Evolutionary conservation across 2,329 filamentous ascomycete genomes (phyloP), one percentile per base, ranked within the genome.

Genomic region (Fusarium nanum): DNA sequence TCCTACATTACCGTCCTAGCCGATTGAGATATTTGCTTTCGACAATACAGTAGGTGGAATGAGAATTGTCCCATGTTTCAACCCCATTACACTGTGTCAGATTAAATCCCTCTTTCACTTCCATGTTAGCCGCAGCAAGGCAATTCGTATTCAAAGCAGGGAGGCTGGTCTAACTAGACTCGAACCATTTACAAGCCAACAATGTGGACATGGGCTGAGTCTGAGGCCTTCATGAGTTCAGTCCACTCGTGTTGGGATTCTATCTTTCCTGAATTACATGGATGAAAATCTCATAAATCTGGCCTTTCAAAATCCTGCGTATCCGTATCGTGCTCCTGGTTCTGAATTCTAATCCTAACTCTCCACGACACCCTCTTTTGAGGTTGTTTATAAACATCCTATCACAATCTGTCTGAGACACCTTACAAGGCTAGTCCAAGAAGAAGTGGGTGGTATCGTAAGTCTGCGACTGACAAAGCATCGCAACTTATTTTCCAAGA

Each of bases 51-150:
- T 66, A 71, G 23, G 54, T 44, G 12, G 14, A 20, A 52, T 27
- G 32, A 37, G 42, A 56, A 47, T 32, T 44, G 23, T 46, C 16
- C 40, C 25, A 52, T 54, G 13, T 61, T 48, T 68, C 37, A 28
- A 60, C 8, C 20, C 46, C 23, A 47, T 27, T 54, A 67, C 70
- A 72, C 70, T 72, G 70, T 72, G 70, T 47, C 52, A 55, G 63
- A 56, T 54, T 56, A 68, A 61, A 57, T 64, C 9, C 46, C 55
- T 49, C 64, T 57, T 56, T 56, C 27, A 45, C n/a, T 62, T 52
- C 42, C 52, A 41, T 67, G 47, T 70, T 44, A 64, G 68, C 62
- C 44, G 61, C 56, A 37, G 53, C 67, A 67, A 49, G 44, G 13
- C 49, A 49, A 42, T 53, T 71, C 63, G 55, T 60, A 65, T 60